Percentiles rank a stretch among this genome's conserved stretches.
Evolutionary conservation across 2,329 filamentous ascomycete genomes (phyloP).

Genomic region (Cercospora canescens): DNA sequence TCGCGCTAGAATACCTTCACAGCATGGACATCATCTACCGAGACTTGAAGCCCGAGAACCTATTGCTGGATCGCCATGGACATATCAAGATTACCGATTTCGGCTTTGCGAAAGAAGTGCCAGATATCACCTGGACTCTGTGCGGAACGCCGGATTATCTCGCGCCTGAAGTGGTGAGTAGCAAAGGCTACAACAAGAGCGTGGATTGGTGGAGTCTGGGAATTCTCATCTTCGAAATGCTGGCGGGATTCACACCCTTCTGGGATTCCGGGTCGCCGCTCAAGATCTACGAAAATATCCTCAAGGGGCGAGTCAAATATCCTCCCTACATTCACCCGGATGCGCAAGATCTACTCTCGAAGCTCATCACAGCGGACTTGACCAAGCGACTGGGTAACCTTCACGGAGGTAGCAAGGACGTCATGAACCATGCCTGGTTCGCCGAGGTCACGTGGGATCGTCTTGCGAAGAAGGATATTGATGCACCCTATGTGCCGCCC

Average conservation of each 20-base stretch:
- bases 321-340: constrained; percentile 93
- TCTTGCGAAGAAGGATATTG: constrained; percentile 91
- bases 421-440: constrained; percentile 97
- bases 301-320: constrained; percentile 94
- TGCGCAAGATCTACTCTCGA: constrained; percentile 87
- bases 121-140: constrained; percentile 98
- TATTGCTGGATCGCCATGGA: constrained; percentile 81
- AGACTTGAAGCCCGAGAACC: constrained; percentile 94
- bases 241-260: constrained; percentile 97
- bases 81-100: constrained; percentile 94
- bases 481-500: constrained; percentile 94
- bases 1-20: constrained; percentile 94
- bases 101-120: constrained; percentile 96
- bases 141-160: constrained; percentile 98
- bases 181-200: constrained; percentile 99
- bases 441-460: constrained; percentile 97
- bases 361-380: constrained; percentile 89
- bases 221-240: constrained; percentile 99
- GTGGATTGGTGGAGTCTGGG: constrained; percentile 99
- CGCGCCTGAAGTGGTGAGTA: constrained; percentile 96
- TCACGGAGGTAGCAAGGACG: constrained; percentile 84
- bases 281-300: constrained; percentile 99
- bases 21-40: constrained; percentile 95
- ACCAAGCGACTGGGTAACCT: constrained; percentile 94
- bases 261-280: constrained; percentile 98